Evolutionary conservation across 345 rosid species (phyloP).

Genomic region (Eucalyptus erythrocorys): DNA sequence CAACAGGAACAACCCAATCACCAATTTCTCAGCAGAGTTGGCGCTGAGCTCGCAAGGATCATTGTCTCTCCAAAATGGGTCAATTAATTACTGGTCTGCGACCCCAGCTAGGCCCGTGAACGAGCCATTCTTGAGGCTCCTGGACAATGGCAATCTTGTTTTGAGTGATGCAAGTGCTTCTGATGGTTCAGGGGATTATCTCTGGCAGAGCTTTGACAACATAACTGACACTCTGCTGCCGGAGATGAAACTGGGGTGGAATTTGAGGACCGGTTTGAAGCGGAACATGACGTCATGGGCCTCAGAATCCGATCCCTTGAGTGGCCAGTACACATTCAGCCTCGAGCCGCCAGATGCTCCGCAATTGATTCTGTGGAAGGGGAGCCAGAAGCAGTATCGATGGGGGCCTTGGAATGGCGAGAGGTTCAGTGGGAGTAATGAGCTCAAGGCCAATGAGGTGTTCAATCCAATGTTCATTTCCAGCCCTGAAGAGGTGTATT

Average conservation of each 20-base stretch:
- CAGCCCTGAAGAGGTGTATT: constrained; percentile 6
- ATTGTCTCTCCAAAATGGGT: background rate
- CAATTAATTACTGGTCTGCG: background rate
- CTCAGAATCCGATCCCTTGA: constrained; percentile 1
- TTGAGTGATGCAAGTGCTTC: background rate
- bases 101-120: background rate
- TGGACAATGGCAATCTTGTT: constrained; percentile 18
- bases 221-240: constrained; percentile 10
- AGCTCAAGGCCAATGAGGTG: constrained; percentile 1
- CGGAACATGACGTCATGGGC: constrained; percentile 13
- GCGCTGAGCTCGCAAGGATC: background rate
- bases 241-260: constrained; percentile 26
- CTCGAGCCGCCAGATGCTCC: constrained; percentile 8
- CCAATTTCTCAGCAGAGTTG: background rate
- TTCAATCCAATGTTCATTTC: constrained; percentile 3
- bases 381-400: constrained; percentile 1
- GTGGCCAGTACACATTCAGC: constrained; percentile 5
- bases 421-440: constrained; percentile 8
- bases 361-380: constrained; percentile 8
- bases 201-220: constrained; percentile 25
- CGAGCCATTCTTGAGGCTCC: background rate
- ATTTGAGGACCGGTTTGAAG: constrained; percentile 6
- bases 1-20: constrained; percentile 8
- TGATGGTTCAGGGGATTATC: background rate
- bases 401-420: constrained; percentile 25